Percentiles rank a stretch among this genome's conserved stretches.
phyloP scores from a whole-genome alignment of 202 grass and related monocot genomes.

The Schoenoplectus triqueter region DNA sequence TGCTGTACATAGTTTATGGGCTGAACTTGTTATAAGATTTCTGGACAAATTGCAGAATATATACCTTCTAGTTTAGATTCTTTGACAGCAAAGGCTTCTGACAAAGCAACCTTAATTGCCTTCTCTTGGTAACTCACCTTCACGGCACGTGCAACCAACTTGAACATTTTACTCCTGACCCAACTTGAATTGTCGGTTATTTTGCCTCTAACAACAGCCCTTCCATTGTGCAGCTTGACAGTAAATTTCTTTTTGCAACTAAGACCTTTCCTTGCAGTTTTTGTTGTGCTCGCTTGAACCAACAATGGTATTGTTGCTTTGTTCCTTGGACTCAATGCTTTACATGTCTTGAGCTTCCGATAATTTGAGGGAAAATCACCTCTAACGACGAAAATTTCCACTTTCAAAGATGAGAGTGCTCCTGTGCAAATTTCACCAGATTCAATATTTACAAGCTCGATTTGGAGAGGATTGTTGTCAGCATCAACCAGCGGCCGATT shows the following conservation, averaged over 20 bases:
- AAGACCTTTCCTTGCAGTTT: slow-evolving; percentile 11
- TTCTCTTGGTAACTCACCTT: neutral
- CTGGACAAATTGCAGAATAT: neutral
- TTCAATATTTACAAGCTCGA: slow-evolving; percentile 33
- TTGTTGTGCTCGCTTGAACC: neutral
- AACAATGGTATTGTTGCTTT: slow-evolving; percentile 39
- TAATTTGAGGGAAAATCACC: slow-evolving; percentile 37
- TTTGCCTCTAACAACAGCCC: slow-evolving; percentile 17
- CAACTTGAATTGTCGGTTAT: slow-evolving; percentile 60
- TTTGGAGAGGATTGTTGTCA: slow-evolving; percentile 36
- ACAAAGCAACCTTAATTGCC: slow-evolving; percentile 48
- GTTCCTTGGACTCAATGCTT: slow-evolving; percentile 12
- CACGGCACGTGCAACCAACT: slow-evolving; percentile 35
- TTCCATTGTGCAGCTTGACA: slow-evolving; percentile 16
- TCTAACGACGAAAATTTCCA: slow-evolving; percentile 41
- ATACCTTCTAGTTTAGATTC: slow-evolving; percentile 46
- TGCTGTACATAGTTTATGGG: neutral
- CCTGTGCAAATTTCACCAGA: neutral
- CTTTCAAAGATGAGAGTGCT: slow-evolving; percentile 13
- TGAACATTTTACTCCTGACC: slow-evolving; percentile 44
- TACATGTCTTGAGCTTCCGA: neutral
- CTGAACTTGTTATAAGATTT: neutral
- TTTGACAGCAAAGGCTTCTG: slow-evolving; percentile 48
- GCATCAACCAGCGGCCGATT: slow-evolving; percentile 33
- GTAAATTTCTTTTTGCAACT: neutral